Conservation (phyloP, 441 rosid genomes). For the Bocquillonia castaneifolia region DNA sequence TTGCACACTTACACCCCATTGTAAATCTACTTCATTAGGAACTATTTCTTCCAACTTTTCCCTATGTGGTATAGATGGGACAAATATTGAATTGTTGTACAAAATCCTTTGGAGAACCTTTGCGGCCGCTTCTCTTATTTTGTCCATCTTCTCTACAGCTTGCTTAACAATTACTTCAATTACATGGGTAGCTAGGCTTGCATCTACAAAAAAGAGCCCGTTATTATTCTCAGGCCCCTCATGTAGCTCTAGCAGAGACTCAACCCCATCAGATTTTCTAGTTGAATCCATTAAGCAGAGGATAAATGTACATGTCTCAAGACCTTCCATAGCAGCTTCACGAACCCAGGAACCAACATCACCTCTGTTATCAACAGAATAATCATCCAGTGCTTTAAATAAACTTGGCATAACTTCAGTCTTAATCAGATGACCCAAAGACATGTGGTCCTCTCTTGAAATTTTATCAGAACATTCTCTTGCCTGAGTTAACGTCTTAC, state of each 20-base stretch:
- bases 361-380: slow-evolving; percentile 91
- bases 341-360: slow-evolving; percentile 99
- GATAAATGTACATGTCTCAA: slow-evolving; percentile 73
- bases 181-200: slow-evolving; percentile 53
- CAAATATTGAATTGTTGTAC: slow-evolving; percentile 42
- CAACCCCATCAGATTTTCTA: slow-evolving; percentile 22
- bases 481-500: slow-evolving; percentile 62
- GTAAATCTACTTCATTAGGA: slow-evolving; percentile 49
- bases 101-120: slow-evolving; percentile 70
- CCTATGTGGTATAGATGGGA: slow-evolving; percentile 68
- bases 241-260: slow-evolving; percentile 26
- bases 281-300: slow-evolving; percentile 42
- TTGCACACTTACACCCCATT: slow-evolving; percentile 70
- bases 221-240: slow-evolving; percentile 27
- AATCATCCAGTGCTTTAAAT: slow-evolving; percentile 82
- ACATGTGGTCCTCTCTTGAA: slow-evolving; percentile 34
- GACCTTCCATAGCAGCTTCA: slow-evolving; percentile 93
- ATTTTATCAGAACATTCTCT: slow-evolving; percentile 29
- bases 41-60: slow-evolving; percentile 65
- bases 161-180: slow-evolving; percentile 73
- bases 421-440: slow-evolving; percentile 59
- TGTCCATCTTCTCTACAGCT: slow-evolving; percentile 96
- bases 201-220: slow-evolving; percentile 41
- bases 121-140: slow-evolving; percentile 85
- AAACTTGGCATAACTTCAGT: slow-evolving; percentile 74